Conservation (phyloP, 352 stramenopile genomes). For the Thraustochytrium striatum region DNA sequence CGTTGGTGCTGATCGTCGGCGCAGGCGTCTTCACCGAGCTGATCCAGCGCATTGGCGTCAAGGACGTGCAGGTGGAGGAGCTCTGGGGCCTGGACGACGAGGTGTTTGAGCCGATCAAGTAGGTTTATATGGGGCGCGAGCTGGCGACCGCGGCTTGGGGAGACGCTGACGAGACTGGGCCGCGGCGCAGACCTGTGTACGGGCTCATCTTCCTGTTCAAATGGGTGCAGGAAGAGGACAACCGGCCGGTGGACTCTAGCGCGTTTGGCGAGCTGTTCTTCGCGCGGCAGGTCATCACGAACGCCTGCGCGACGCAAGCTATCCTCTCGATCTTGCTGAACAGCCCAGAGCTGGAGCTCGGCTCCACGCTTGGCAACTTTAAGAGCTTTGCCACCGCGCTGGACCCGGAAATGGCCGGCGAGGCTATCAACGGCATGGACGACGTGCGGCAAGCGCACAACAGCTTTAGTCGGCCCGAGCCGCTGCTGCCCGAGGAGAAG, state of each 20-base stretch:
- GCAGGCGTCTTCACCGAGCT: constrained; percentile 50
- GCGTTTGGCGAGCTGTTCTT: constrained; percentile 79
- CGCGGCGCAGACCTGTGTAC: constrained; percentile 31
- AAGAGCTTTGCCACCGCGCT: constrained; percentile 73
- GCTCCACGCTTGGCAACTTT: constrained; percentile 66
- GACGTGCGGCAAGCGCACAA: constrained; percentile 66
- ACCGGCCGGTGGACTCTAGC: constrained; percentile 11
- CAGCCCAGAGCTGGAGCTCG: constrained; percentile 64
- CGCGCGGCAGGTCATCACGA: constrained; percentile 89
- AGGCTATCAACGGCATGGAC: constrained; percentile 60
- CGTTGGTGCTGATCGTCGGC: not conserved
- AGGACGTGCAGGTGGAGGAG: constrained; percentile 48
- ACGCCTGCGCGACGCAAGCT: constrained; percentile 92
- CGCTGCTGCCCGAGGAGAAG: constrained; percentile 60
- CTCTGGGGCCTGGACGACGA: constrained; percentile 43
- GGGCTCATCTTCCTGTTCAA: constrained; percentile 51
- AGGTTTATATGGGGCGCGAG: not conserved
- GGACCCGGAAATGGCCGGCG: constrained; percentile 59
- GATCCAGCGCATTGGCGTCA: constrained; percentile 46
- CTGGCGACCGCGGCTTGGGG: not conserved
- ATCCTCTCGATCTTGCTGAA: constrained; percentile 95
- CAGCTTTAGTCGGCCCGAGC: constrained; percentile 61
- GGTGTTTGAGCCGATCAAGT: constrained; percentile 4
- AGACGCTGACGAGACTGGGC: too few relatives aligned
- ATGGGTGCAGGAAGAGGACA: constrained; percentile 40